phyloP scores from a whole-genome alignment of 352 stramenopile genomes.

The Hyaloperonospora brassicae region DNA sequence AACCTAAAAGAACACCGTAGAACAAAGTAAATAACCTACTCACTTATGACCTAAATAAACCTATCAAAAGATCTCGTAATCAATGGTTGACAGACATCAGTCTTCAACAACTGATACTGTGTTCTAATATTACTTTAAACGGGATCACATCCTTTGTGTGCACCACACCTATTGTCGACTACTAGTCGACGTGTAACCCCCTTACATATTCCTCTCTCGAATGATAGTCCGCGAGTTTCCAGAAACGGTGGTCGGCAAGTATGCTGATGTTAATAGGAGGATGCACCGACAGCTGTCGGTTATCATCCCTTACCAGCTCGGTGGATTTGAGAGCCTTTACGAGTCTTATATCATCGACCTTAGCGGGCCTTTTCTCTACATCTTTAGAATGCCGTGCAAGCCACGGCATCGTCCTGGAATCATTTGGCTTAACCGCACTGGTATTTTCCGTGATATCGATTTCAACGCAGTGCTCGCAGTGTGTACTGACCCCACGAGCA shows the following conservation, averaged over 20 bases:
- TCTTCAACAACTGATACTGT: too few species aligned
- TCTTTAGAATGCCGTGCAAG: constrained; percentile 19
- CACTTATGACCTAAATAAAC: too few species aligned
- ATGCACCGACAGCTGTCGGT: constrained; percentile 5
- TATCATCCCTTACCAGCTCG: constrained; percentile 14
- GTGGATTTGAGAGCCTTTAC: constrained; percentile 10
- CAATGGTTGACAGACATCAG: too few species aligned
- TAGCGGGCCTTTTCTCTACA: constrained; percentile 19
- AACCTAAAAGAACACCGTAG: too few species aligned
- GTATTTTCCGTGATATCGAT: constrained; percentile 12
- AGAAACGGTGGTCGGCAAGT: constrained; percentile 12
- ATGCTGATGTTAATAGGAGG: constrained; percentile 15
- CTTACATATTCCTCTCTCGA: constrained; percentile 6
- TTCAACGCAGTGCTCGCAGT: constrained; percentile 5
- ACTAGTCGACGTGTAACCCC: too few species aligned
- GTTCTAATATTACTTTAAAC: too few species aligned
- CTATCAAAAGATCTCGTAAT: too few species aligned
- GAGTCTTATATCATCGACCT: constrained; percentile 31
- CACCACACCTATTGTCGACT: too few species aligned
- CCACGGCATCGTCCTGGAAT: constrained; percentile 21
- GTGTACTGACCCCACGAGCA: background rate
- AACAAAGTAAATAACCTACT: too few species aligned
- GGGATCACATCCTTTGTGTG: too few species aligned
- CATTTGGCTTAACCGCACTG: constrained; percentile 14
- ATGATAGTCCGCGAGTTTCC: constrained; percentile 5